phyloP scores from a whole-genome alignment of 2,329 filamentous ascomycete species.

The Magnaporthales sp. region DNA sequence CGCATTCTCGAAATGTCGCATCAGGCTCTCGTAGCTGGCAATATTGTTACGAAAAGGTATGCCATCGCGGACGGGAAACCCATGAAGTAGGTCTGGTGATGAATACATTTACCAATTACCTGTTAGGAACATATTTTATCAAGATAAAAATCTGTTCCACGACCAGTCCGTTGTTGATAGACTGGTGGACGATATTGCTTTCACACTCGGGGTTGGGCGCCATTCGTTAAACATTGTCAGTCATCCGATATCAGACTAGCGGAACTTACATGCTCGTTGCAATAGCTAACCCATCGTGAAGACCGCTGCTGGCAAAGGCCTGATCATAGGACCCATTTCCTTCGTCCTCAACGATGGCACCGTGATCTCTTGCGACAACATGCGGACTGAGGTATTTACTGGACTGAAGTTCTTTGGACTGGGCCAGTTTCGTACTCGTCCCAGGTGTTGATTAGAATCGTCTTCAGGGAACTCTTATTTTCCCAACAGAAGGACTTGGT shows the following conservation, averaged over 20 bases:
- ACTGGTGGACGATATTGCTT: slow-evolving; percentile 66
- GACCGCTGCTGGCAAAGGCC: slow-evolving; percentile 67
- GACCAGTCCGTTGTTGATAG: slow-evolving; percentile 61
- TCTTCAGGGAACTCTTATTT: slow-evolving; percentile 51
- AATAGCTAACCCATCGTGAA: slow-evolving; percentile 20
- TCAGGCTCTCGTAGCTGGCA: slow-evolving; percentile 45
- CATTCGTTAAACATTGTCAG: slow-evolving; percentile 62
- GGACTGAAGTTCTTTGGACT: background rate
- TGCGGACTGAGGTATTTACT: background rate
- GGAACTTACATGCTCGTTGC: slow-evolving; percentile 2
- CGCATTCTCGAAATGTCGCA: slow-evolving; percentile 51
- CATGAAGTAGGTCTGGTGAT: background rate
- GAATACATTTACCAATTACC: background rate
- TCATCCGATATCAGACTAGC: background rate
- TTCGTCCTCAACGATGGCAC: slow-evolving; percentile 23
- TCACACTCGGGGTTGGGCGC: slow-evolving; percentile 56
- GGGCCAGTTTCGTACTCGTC: background rate
- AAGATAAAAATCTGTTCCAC: slow-evolving; percentile 62
- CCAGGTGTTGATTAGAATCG: background rate
- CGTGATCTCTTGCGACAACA: slow-evolving; percentile 17
- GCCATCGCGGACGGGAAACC: slow-evolving; percentile 5
- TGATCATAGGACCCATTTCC: slow-evolving; percentile 51
- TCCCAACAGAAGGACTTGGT: slow-evolving; percentile 39
- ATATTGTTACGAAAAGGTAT: slow-evolving; percentile 54
- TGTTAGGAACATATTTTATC: slow-evolving; percentile 74